phyloP scores from a whole-genome alignment of 1,139 yeast species.

The Yamadazyma kanchanaburiensis region DNA sequence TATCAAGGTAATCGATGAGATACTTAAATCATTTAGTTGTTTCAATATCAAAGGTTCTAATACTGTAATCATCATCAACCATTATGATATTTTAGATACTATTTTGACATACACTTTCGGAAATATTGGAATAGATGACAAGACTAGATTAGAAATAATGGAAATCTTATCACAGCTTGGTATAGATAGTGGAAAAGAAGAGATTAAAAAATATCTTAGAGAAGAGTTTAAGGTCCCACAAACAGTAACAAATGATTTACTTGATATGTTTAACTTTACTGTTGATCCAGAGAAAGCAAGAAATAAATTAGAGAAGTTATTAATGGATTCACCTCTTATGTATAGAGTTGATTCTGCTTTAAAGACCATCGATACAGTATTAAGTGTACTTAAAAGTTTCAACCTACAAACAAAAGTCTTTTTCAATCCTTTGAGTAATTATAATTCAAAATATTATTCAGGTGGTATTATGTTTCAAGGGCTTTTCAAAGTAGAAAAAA shows the following conservation, averaged over 20 bases:
- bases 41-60: constrained; percentile 47
- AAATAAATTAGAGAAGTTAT: constrained; percentile 57
- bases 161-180: constrained; percentile 75
- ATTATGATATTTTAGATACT: constrained; percentile 71
- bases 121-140: constrained; percentile 59
- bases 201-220: constrained; percentile 61
- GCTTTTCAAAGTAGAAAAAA: constrained; percentile 54
- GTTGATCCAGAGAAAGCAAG: constrained; percentile 64
- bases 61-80: constrained; percentile 65
- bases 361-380: constrained; percentile 54
- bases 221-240: constrained; percentile 74
- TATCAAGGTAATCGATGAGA: constrained; percentile 74
- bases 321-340: constrained; percentile 73
- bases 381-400: constrained; percentile 50
- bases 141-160: constrained; percentile 65
- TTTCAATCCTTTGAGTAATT: constrained; percentile 75
- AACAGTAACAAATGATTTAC: constrained; percentile 71
- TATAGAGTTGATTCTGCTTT: constrained; percentile 61
- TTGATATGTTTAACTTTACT: constrained; percentile 75
- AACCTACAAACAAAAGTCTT: constrained; percentile 38
- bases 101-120: constrained; percentile 67
- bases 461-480: constrained; percentile 90
- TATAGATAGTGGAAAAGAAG: constrained; percentile 62
- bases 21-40: constrained; percentile 62
- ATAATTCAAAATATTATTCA: constrained; percentile 72